phyloP scores from a whole-genome alignment of 768 basidiomycete genomes.

The Tylopilus felleus region DNA sequence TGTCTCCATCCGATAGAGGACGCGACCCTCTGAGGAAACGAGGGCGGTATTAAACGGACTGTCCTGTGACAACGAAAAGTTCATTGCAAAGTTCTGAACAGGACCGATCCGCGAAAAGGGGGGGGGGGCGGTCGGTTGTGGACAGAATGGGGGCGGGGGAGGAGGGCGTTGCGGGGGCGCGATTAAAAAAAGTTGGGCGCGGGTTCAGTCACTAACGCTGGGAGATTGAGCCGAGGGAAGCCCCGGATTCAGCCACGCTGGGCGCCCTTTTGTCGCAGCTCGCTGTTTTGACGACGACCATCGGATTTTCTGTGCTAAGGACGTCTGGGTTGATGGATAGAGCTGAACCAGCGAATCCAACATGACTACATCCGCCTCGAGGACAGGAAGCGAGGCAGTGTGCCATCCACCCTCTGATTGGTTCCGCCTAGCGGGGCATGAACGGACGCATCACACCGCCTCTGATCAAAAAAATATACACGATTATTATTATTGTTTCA shows the following conservation, averaged over 20 bases:
- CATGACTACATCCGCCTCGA: conserved; percentile 18
- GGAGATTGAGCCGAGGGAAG: conserved; percentile 31
- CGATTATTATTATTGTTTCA: conserved; percentile 6
- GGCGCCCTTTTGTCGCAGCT: conserved; percentile 20
- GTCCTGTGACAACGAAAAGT: conserved; percentile 31
- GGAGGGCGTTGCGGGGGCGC: conserved; percentile 13
- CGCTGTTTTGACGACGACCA: not conserved
- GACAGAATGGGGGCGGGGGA: not conserved
- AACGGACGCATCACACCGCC: not conserved
- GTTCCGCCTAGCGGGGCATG: conserved; percentile 4
- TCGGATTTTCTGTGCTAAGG: not conserved
- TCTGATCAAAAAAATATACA: conserved; percentile 8
- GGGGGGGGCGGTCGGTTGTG: no score
- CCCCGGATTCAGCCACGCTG: conserved; percentile 33
- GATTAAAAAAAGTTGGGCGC: conserved; percentile 10
- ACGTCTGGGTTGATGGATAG: conserved; percentile 1
- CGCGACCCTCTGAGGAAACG: conserved; percentile 28
- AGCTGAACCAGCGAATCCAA: conserved; percentile 1
- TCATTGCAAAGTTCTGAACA: conserved; percentile 16
- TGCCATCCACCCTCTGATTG: conserved; percentile 25
- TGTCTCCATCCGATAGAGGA: conserved; percentile 31
- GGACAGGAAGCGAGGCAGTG: conserved; percentile 27
- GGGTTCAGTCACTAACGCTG: conserved; percentile 13
- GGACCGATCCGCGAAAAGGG: not conserved
- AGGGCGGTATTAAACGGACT: conserved; percentile 33